Base-by-base conservation (phyloP, 371 early-diverging fungal species). In the Mucor plumbeus region DNA sequence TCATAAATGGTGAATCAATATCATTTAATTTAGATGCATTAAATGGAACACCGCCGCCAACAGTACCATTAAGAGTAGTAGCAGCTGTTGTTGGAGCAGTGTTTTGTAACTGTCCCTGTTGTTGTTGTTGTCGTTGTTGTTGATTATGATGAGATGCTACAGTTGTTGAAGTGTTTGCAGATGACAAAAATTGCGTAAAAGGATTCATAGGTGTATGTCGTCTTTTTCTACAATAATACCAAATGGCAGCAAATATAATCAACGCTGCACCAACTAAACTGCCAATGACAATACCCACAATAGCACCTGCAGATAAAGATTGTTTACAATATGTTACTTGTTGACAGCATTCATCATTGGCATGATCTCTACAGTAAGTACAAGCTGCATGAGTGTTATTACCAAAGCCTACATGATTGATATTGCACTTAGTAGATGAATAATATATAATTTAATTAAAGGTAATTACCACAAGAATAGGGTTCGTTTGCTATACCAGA, bases 401-500 rank as follows among this genome's bases (percentile, higher is more conserved):
- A 41, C 63, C 71, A 50, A 78, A 76, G 2, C 76, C 76, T 76
- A 67, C 38, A 36, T 41, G 21, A 41, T 15, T 17, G 11, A 33
- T 14, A 39, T 19, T 26, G 34, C 65, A 15, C 40, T 19, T 69
- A 63, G 34, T 40, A 10, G 55, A 26, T 41, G 36, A 43, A 1
- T 14, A 15, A 33, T 14, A 31, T 14, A 38, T 35, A n/a, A 59
- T n/a, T 5, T 11, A 59, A 41, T 44, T 19, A 47, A 11, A 10
- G 50, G 19, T 10, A 50, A 50, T 67, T 75, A 80, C 81, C 81
- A 67, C 81, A 80, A 26, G 74, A 65, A 50, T 74, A 76, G 36
- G 78, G 78, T 38, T 80, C 81, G 56, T 80, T 80, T 10, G 73
- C 81, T 33, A 71, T 69, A n/a, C 81, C 81, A 0, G 71, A 67